phyloP scores from a whole-genome alignment of 305 asterid genomes.

The Rubia balearica region DNA sequence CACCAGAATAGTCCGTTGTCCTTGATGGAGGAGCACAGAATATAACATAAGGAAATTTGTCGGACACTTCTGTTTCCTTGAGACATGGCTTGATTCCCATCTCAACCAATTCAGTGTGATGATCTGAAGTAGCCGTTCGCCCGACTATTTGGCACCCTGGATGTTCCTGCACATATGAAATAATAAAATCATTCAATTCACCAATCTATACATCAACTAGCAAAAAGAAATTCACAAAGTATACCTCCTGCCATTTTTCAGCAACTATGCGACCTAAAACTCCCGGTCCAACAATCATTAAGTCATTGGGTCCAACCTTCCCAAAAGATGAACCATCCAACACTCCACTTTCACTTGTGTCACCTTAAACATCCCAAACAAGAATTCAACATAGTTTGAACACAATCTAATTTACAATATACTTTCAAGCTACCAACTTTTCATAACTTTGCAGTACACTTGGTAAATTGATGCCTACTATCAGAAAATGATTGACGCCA shows the following conservation, averaged over 20 bases:
- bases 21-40: conserved; percentile 93
- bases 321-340: conserved; percentile 43
- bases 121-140: conserved; percentile 70
- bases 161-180: conserved; percentile 44
- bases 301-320: conserved; percentile 58
- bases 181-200: not conserved
- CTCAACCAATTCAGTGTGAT: conserved; percentile 69
- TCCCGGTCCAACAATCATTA: conserved; percentile 94
- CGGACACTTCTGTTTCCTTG: conserved; percentile 40
- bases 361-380: conserved; percentile 37
- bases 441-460: not conserved
- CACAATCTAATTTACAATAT: not conserved
- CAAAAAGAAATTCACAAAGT: not conserved
- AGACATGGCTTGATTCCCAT: conserved; percentile 70
- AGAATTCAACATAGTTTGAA: not conserved
- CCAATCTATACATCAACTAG: not conserved
- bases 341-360: conserved; percentile 35
- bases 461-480: not conserved
- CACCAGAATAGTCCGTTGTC: conserved; percentile 68
- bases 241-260: conserved; percentile 81
- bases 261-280: conserved; percentile 92
- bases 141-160: conserved; percentile 76
- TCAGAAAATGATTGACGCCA: not conserved
- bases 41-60: conserved; percentile 76
- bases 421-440: not conserved